Conservation (phyloP, 306 rosid genomes). For the Trifolium dubium region DNA sequence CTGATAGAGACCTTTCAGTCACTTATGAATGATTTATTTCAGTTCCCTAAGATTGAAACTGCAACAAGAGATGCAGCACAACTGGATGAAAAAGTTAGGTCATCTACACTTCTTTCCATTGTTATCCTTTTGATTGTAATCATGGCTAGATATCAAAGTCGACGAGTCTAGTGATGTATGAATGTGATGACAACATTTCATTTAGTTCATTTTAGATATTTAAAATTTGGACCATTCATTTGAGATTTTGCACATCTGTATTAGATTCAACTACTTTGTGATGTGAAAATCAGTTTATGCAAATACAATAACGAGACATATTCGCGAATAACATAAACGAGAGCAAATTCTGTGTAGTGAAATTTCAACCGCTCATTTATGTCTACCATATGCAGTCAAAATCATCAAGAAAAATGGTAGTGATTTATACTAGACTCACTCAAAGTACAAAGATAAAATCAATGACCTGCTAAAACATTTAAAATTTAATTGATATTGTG, state of each 20-base stretch:
- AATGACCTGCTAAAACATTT: background rate
- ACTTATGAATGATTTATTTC: constrained; percentile 54
- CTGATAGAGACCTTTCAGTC: constrained; percentile 54
- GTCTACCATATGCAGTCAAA: background rate
- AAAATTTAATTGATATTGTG: background rate
- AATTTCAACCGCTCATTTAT: background rate
- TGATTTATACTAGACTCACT: background rate
- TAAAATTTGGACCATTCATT: background rate
- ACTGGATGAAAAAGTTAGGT: constrained; percentile 54
- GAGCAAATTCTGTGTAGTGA: background rate
- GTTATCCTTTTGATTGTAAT: constrained; percentile 57
- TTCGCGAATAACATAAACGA: background rate
- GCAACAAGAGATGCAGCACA: constrained; percentile 31
- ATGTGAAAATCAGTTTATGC: background rate
- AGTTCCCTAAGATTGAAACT: constrained; percentile 35
- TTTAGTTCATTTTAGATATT: background rate
- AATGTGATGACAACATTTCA: background rate
- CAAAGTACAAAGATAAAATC: background rate
- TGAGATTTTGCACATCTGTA: background rate
- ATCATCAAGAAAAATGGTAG: background rate
- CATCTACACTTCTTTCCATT: constrained; percentile 63
- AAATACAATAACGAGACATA: too few species aligned
- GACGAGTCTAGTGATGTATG: constrained; percentile 15
- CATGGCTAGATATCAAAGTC: constrained; percentile 47
- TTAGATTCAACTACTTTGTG: too few species aligned